A percentile compares a stretch with the other conserved stretches of the same genome.
Conservation (phyloP, 2,329 filamentous ascomycete genomes). For the Drechslerella dactyloides region DNA sequence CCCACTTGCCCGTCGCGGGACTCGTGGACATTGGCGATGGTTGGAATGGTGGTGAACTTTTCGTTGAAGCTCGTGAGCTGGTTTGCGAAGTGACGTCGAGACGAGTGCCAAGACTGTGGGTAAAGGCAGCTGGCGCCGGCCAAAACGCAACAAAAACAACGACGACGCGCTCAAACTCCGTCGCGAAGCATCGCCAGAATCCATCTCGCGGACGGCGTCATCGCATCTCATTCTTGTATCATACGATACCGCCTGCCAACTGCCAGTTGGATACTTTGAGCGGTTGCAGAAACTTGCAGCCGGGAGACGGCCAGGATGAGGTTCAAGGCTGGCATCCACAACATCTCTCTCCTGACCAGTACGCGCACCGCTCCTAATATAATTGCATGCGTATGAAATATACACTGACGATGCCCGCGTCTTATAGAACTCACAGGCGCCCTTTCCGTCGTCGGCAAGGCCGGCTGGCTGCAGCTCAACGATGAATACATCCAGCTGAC, state of each 20-base stretch:
- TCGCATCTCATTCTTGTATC: not conserved
- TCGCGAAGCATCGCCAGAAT: not conserved
- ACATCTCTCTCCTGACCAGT: slow-evolving; percentile 72
- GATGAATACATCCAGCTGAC: slow-evolving; percentile 90
- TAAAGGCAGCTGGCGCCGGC: not conserved
- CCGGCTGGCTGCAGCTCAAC: slow-evolving; percentile 80
- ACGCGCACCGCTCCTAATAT: slow-evolving; percentile 52
- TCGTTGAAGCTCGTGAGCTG: not conserved
- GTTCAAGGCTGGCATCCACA: slow-evolving; percentile 71
- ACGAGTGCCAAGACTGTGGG: not conserved
- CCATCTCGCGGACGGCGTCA: not conserved
- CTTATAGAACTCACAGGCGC: slow-evolving; percentile 69
- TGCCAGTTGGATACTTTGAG: no score
- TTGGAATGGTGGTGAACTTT: not conserved
- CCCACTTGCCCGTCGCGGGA: slow-evolving; percentile 42
- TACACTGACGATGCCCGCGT: slow-evolving; percentile 19
- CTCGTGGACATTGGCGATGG: slow-evolving; percentile 35
- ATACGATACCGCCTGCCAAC: not conserved
- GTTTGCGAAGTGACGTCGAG: slow-evolving; percentile 3
- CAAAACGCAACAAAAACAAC: slow-evolving; percentile 52
- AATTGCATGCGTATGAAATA: not conserved
- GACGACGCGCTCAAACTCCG: slow-evolving; percentile 28
- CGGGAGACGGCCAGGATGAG: slow-evolving; percentile 62
- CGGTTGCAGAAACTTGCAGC: no score
- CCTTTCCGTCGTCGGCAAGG: slow-evolving; percentile 65